These are phyloP conservation scores for Trichoderma breve DNA, from an alignment of 2,329 filamentous ascomycete genomes.

Conservation along the genomic window DNA sequence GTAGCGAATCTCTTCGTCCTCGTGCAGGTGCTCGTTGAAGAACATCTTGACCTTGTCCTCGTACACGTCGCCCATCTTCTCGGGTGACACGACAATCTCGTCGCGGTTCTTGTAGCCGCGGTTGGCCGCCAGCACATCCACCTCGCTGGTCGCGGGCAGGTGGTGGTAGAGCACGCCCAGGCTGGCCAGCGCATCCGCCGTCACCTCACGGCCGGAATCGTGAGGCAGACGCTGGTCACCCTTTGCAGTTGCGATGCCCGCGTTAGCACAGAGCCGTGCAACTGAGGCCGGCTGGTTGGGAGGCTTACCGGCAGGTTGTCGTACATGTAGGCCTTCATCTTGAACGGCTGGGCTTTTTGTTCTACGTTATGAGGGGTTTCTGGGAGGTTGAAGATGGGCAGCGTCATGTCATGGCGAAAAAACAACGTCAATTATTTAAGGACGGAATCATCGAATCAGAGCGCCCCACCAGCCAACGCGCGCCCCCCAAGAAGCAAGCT, in stretches of 20 bases:
- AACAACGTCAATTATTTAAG: neutral
- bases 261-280: neutral
- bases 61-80: constrained; percentile 81
- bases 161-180: constrained; percentile 80
- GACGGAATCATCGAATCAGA: neutral
- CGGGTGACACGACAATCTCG: constrained; percentile 83
- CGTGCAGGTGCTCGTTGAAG: constrained; percentile 93
- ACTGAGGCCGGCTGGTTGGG: neutral
- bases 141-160: constrained; percentile 61
- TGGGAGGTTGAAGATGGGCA: neutral
- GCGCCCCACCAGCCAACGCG: neutral
- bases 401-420: neutral
- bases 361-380: constrained; percentile 6
- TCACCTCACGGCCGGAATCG: constrained; percentile 73
- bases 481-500: neutral
- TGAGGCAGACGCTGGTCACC: constrained; percentile 92
- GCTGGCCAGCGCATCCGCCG: constrained; percentile 61
- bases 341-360: neutral
- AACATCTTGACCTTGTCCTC: constrained; percentile 92
- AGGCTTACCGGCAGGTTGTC: constrained; percentile 53
- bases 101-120: constrained; percentile 93
- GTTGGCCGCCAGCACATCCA: constrained; percentile 70
- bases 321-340: constrained; percentile 58
- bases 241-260: constrained; percentile 42
- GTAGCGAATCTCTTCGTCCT: constrained; percentile 98